These are phyloP conservation scores for Ophiostoma ulmi DNA, from an alignment of 2,329 filamentous ascomycete species.

Conservation along the genomic window DNA sequence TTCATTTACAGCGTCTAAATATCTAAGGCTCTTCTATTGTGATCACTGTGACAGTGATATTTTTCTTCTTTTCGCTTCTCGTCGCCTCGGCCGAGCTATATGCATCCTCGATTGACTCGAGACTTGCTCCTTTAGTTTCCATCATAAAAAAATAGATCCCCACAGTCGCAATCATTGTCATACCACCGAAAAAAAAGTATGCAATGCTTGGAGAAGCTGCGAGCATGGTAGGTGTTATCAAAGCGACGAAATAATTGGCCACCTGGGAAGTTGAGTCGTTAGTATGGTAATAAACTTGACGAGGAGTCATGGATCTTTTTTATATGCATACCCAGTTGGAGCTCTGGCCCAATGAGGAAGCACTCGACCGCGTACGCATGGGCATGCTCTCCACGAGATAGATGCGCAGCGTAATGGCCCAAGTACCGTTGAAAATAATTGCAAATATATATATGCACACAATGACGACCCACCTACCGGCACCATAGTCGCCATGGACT, in stretches of 20 bases:
- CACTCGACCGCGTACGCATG: constrained; percentile 11
- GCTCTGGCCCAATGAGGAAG: constrained; percentile 5
- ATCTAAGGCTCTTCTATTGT: too few species aligned
- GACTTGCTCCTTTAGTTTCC: constrained; percentile 2
- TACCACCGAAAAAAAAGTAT: constrained; percentile 8
- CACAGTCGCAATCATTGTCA: constrained; percentile 1
- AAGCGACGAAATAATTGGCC: constrained; percentile 11
- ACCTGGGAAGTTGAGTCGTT: neutral
- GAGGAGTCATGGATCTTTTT: neutral
- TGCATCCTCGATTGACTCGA: constrained; percentile 5
- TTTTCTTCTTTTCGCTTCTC: neutral
- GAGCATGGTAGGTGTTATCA: constrained; percentile 13
- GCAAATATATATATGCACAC: constrained; percentile 14
- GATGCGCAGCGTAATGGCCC: neutral
- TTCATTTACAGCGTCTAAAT: too few species aligned
- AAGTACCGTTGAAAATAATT: constrained; percentile 7
- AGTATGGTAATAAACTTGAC: neutral
- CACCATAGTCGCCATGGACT: neutral
- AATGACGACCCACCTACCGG: constrained; percentile 7
- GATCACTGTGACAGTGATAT: neutral
- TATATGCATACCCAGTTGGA: constrained; percentile 9
- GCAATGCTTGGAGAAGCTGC: constrained; percentile 10
- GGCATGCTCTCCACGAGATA: constrained; percentile 17
- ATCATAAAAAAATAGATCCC: constrained; percentile 1
- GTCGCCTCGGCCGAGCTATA: neutral